Conservation (phyloP, 192 early-diverging fungal species). For the Backusella liffmaniae region DNA sequence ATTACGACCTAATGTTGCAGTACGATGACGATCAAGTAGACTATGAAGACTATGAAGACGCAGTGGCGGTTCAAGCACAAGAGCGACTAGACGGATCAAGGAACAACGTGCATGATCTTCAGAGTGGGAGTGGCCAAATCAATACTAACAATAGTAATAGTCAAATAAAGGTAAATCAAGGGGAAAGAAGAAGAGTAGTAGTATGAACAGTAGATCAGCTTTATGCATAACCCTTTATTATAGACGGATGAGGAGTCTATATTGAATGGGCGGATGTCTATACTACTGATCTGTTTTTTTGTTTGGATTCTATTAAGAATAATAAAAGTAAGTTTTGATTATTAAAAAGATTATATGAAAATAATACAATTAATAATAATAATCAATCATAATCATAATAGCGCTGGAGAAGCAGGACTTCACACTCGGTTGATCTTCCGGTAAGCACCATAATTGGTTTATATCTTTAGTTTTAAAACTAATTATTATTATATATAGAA, state of each 20-base stretch:
- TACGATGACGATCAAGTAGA: not conserved
- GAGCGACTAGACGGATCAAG: not conserved
- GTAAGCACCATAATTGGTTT: not conserved
- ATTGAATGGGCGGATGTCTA: not conserved
- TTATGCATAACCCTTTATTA: constrained; percentile 3
- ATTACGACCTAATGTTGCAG: not conserved
- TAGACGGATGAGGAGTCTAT: constrained; percentile 3
- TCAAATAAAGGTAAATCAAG: not conserved
- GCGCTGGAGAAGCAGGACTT: constrained; percentile 4
- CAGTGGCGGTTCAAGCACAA: constrained; percentile 3
- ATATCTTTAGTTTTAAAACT: not conserved
- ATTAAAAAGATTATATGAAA: not conserved
- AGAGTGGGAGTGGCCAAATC: not conserved
- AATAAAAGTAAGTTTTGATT: not conserved
- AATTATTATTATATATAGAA: not conserved
- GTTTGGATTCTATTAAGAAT: constrained; percentile 2
- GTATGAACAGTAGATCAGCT: not conserved
- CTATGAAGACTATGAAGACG: not conserved
- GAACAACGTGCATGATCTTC: not conserved
- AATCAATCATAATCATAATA: not conserved
- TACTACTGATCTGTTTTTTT: not conserved
- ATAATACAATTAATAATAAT: not conserved
- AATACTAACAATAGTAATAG: not conserved
- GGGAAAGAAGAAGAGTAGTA: not conserved
- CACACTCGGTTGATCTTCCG: not conserved